A percentile compares a stretch with the other conserved stretches of the same genome.
phyloP scores from a whole-genome alignment of 441 rosid species.

The Gossypium gossypioides region DNA sequence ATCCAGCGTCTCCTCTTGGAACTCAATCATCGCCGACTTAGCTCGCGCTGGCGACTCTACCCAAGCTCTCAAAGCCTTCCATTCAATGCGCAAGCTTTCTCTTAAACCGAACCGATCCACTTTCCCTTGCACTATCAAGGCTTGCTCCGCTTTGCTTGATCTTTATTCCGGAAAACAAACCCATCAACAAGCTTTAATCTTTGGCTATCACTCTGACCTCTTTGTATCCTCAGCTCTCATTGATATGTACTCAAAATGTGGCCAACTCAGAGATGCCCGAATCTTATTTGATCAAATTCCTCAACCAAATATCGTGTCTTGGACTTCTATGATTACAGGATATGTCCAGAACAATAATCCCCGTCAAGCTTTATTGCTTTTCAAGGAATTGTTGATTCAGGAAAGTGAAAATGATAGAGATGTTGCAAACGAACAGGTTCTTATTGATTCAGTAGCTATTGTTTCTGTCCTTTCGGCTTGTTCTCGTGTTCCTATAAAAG shows the following conservation, averaged over 20 bases:
- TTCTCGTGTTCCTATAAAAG: slow-evolving; percentile 38
- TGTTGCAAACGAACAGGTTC: slow-evolving; percentile 20
- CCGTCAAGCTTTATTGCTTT: slow-evolving; percentile 45
- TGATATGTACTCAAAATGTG: slow-evolving; percentile 50
- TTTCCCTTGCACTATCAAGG: slow-evolving; percentile 75
- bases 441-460: slow-evolving; percentile 53
- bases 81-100: slow-evolving; percentile 64
- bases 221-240: slow-evolving; percentile 53
- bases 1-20: slow-evolving; percentile 69
- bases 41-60: slow-evolving; percentile 65
- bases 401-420: slow-evolving; percentile 27
- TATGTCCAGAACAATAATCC: slow-evolving; percentile 52
- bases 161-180: slow-evolving; percentile 57
- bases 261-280: slow-evolving; percentile 39
- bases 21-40: slow-evolving; percentile 67
- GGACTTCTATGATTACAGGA: slow-evolving; percentile 68
- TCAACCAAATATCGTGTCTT: slow-evolving; percentile 40
- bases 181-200: slow-evolving; percentile 71
- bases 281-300: slow-evolving; percentile 56
- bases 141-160: slow-evolving; percentile 70
- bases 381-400: slow-evolving; percentile 48
- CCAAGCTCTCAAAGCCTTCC: slow-evolving; percentile 72
- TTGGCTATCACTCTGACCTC: slow-evolving; percentile 47
- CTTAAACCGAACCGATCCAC: slow-evolving; percentile 61
- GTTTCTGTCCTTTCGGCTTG: slow-evolving; percentile 69